These are phyloP conservation scores for Pneumocystis oryctolagi DNA, from an alignment of 1,139 yeast genomes.

Conservation along the genomic window DNA sequence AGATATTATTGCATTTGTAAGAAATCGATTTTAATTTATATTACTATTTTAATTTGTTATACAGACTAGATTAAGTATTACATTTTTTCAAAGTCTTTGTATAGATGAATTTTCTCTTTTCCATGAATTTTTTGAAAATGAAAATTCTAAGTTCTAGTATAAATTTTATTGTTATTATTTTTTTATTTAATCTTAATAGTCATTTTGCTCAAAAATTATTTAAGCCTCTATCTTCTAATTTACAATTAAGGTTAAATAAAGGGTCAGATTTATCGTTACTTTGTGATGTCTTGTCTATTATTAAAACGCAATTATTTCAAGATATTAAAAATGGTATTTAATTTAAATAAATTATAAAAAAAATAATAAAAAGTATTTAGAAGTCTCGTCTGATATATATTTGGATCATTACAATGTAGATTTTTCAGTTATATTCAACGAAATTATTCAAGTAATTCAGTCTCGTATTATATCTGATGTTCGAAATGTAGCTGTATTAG, in stretches of 20 bases:
- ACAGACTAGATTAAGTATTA: neutral
- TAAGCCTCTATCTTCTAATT: neutral
- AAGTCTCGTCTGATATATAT: neutral
- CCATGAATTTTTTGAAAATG: neutral
- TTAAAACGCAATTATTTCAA: neutral
- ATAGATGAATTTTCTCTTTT: neutral
- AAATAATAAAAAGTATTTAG: neutral
- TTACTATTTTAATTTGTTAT: neutral
- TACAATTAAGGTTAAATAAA: neutral
- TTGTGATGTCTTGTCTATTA: neutral
- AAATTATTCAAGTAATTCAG: neutral
- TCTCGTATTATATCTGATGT: neutral
- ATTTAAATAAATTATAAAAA: neutral
- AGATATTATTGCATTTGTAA: neutral
- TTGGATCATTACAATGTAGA: neutral
- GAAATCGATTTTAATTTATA: neutral
- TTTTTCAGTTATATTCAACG: neutral
- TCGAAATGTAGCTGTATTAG: neutral
- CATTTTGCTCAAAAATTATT: neutral
- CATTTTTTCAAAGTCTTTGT: neutral
- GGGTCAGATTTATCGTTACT: neutral
- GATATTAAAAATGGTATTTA: neutral
- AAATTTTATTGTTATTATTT: neutral
- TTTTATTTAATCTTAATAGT: neutral
- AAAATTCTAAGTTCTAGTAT: neutral